Evolutionary conservation across 23 red algal genomes (phyloP), one percentile per base, ranked within the genome.

Genomic region (Gracilaria vermiculophylla): DNA sequence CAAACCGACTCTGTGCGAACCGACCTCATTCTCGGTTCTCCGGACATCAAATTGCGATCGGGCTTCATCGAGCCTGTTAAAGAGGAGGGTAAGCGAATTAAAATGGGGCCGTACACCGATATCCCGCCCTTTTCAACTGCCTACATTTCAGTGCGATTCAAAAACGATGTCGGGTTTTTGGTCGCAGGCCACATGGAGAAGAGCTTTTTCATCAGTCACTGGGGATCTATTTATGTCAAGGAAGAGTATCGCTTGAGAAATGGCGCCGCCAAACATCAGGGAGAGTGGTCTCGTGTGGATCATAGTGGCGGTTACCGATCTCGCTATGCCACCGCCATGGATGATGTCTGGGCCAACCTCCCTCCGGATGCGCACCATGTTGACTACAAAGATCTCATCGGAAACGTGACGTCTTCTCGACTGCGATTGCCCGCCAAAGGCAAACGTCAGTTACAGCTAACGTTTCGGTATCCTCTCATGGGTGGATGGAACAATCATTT

Each of bases 401-500:
- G 86, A 10, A 91, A 91, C 78, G 56, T 96, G 0, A 91, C 94
- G 0, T 69, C 78, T 16, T 96, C 94, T 42, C 41, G 80, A 70
- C 60, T 96, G 37, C 94, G 80, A 20, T 43, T 50, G 36, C 67
- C 86, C 5, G 20, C 75, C 13, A 85, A 62, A 34, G 44, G 45
- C 5, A 78, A 83, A 34, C 52, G 75, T 2, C 34, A 71, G 23
- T 19, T 95, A 14, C 76, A 83, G 21, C 21, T 95, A 50, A 90
- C 66, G 15, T 89, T 94, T 48, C 76, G 95, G 61, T 97, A 72
- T 73, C 95, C 95, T 37, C 53, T 97, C 32, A 69, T 97, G 65
- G 95, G 95, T 8, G 95, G 95, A 10, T 97, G 95, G 95, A 87
- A 88, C 31, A 93, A 97, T 75, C 82, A 89, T 72, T 97, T 94